Conservation (phyloP, 2,329 filamentous ascomycete species). For the Cytospora leucostoma region DNA sequence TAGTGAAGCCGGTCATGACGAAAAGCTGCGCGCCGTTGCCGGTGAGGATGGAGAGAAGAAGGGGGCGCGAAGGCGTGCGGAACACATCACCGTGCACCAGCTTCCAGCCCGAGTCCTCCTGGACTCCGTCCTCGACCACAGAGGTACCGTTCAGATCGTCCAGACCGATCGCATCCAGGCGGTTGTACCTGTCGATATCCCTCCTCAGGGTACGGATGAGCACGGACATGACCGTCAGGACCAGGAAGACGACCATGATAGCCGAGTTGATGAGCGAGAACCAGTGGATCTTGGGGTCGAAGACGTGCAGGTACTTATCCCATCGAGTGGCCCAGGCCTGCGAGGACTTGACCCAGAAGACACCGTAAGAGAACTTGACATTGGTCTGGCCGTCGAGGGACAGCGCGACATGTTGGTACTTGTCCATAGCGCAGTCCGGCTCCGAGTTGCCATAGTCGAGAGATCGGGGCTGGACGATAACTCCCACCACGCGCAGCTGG, state of each 20-base stretch:
- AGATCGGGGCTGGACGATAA: slow-evolving; percentile 82
- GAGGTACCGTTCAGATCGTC: slow-evolving; percentile 84
- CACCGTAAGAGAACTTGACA: slow-evolving; percentile 88
- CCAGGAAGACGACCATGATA: slow-evolving; percentile 88
- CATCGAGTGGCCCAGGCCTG: slow-evolving; percentile 96
- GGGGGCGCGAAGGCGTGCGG: slow-evolving; percentile 77
- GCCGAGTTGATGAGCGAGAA: slow-evolving; percentile 97
- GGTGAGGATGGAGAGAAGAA: slow-evolving; percentile 83
- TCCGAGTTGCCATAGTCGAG: slow-evolving; percentile 58
- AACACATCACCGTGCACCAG: slow-evolving; percentile 97
- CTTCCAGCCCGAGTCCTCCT: slow-evolving; percentile 99
- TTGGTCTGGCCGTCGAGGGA: slow-evolving; percentile 57
- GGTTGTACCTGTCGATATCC: slow-evolving; percentile 96
- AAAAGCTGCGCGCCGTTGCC: slow-evolving; percentile 96
- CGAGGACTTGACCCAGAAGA: slow-evolving; percentile 80
- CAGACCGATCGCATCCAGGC: slow-evolving; percentile 84
- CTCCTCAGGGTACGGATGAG: slow-evolving; percentile 85
- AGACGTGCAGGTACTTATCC: slow-evolving; percentile 98
- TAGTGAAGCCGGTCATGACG: slow-evolving; percentile 95
- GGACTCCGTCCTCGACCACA: slow-evolving; percentile 84
- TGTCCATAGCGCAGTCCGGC: slow-evolving; percentile 62
- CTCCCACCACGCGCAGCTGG: slow-evolving; percentile 86
- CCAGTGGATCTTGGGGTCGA: slow-evolving; percentile 98
- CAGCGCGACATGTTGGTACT: slow-evolving; percentile 62
- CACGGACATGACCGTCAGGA: slow-evolving; percentile 90